Percentiles rank a stretch among this genome's conserved stretches.
These are phyloP conservation scores for Tanacetum coccineum DNA, from an alignment of 129 eudicot genomes.

Conservation along the genomic window DNA sequence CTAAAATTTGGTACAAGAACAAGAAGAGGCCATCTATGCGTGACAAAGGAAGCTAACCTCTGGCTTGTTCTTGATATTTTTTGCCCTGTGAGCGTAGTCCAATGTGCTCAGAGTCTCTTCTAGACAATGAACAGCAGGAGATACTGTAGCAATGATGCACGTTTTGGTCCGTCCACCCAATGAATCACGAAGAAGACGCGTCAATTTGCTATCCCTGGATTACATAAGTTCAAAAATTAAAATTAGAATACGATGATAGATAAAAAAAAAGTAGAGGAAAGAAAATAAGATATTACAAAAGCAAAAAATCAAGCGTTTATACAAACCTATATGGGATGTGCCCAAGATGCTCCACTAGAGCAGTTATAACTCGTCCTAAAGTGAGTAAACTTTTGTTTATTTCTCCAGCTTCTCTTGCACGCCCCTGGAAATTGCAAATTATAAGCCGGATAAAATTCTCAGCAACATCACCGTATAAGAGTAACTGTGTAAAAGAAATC, in stretches of 20 bases:
- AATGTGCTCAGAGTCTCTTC: constrained; percentile 96
- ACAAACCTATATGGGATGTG: constrained; percentile 89
- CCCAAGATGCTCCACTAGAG: constrained; percentile 94
- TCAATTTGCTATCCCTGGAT: constrained; percentile 88
- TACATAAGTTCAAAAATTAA: neutral
- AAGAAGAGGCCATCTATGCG: neutral
- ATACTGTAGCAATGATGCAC: constrained; percentile 98
- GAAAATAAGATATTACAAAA: no score
- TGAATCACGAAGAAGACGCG: constrained; percentile 92
- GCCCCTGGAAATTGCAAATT: constrained; percentile 46
- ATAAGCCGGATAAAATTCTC: neutral
- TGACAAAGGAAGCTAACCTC: constrained; percentile 48
- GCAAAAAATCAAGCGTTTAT: neutral
- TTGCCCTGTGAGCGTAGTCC: constrained; percentile 96
- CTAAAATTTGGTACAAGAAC: neutral
- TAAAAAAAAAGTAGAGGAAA: no score
- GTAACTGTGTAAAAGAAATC: no score
- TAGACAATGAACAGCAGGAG: constrained; percentile 96
- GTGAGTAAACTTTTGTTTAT: constrained; percentile 94
- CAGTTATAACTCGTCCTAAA: constrained; percentile 93
- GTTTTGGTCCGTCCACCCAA: constrained; percentile 98
- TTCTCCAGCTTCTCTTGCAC: constrained; percentile 99
- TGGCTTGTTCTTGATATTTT: constrained; percentile 82
- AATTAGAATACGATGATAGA: neutral
- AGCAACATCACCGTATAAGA: neutral